Evolutionary conservation across 1,284 basidiomycete genomes (phyloP).

Genomic region (Butyriboletus appendiculatus): DNA sequence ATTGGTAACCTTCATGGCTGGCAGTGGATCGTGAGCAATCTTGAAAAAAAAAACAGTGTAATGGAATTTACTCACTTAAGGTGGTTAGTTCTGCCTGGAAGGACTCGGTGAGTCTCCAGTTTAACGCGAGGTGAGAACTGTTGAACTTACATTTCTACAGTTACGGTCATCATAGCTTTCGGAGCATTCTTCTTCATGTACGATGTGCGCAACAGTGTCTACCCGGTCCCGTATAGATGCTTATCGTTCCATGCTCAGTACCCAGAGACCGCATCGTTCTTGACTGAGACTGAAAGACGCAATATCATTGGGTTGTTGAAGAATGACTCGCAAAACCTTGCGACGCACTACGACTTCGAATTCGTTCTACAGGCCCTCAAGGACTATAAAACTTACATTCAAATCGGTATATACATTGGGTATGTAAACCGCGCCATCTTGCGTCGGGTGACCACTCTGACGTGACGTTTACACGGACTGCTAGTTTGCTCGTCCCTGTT

Average conservation of each 20-base stretch:
- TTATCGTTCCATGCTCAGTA: conserved; percentile 33
- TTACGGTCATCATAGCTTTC: conserved; percentile 40
- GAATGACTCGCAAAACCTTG: conserved; percentile 39
- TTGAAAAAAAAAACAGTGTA: not conserved
- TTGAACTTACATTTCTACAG: conserved; percentile 12
- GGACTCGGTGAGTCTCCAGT: conserved; percentile 25
- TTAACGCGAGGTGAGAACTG: not conserved
- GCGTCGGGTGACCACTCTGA: not conserved
- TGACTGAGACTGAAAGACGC: conserved; percentile 40
- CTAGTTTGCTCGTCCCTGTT: conserved; percentile 48
- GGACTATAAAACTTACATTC: conserved; percentile 48
- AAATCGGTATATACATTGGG: conserved; percentile 47
- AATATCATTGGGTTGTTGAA: conserved; percentile 40
- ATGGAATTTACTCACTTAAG: conserved; percentile 1
- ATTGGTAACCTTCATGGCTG: conserved; percentile 43
- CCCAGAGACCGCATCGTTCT: conserved; percentile 48
- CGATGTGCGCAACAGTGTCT: conserved; percentile 37
- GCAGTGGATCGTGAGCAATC: conserved; percentile 51
- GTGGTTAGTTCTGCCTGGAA: conserved; percentile 35
- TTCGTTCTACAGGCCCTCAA: conserved; percentile 43
- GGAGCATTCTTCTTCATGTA: conserved; percentile 44
- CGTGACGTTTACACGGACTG: conserved; percentile 16
- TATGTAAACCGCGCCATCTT: conserved; percentile 21
- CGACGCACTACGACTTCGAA: conserved; percentile 36
- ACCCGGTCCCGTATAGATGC: not conserved